Base-by-base conservation (phyloP, 108 stramenopile species). In the Pseudonitzschia pungens region DNA sequence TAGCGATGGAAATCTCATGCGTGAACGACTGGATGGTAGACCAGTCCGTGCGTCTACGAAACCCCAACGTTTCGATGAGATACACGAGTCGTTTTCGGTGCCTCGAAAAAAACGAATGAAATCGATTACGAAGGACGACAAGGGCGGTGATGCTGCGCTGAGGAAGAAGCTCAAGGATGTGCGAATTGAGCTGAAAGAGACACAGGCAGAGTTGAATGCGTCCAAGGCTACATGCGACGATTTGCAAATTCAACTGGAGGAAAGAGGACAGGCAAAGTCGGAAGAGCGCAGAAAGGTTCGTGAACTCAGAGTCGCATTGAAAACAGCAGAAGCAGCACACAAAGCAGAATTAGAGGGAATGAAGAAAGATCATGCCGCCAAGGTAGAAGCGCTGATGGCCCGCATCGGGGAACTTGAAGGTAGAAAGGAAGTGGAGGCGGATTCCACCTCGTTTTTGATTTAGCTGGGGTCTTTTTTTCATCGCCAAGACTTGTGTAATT, bases 181-280 rank as follows among this genome's bases (percentile, higher is more conserved):
- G 0, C 32, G 29, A 62, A 20, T n/a, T 2, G 33, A 33, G 32
- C 29, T 62, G 14, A 33, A 33, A 21, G 60, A 33, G 36, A 62
- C 60, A 40, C 60, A 62, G 40, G 7, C 20, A 4, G 60, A 62
- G 36, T 62, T 62, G 20, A 62, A 40, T 33, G 60, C 60, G 5
- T 40, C 33, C 12, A 62, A 62, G 60, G 33, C 60, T 40, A 40
- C 20, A 40, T 62, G 33, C 33, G 60, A 62, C 20, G 60, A 62
- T 62, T 40, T 62, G 18, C 60, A 62, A 15, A 62, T 62, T 6
- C 60, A 40, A 40, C 40, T 62, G 33, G 60, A 62, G 29, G 60
- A 62, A 62, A 33, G 7, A 62, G 60, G 29, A 40, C 33, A 62
- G 33, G 32, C 60, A 10, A 29, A 29, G 20, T n/a, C 16, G 8